phyloP scores from a whole-genome alignment of 83 land plant genomes.

The Diphasiastrum complanatum region DNA sequence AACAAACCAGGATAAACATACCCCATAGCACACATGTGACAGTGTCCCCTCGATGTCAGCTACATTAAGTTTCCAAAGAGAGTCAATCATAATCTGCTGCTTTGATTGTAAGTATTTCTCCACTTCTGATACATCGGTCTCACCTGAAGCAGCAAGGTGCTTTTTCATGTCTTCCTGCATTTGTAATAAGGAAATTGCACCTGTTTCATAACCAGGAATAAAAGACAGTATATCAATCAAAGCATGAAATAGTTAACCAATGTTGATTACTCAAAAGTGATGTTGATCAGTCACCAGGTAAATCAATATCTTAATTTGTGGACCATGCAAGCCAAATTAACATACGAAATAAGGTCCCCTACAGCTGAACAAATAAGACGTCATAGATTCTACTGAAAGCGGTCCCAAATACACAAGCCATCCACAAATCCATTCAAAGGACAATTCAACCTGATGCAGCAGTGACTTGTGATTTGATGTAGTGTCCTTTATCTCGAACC shows the following conservation, averaged over 20 bases:
- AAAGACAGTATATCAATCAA: neutral
- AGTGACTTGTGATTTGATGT: slow-evolving; percentile 53
- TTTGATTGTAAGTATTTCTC: slow-evolving; percentile 41
- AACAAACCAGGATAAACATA: too few relatives aligned
- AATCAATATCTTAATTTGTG: too few relatives aligned
- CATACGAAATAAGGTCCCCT: too few relatives aligned
- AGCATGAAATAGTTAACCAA: neutral
- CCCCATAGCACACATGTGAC: too few relatives aligned
- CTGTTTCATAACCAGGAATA: slow-evolving; percentile 17
- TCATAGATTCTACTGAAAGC: too few relatives aligned
- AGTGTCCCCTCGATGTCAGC: too few relatives aligned
- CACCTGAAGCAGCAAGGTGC: slow-evolving; percentile 33
- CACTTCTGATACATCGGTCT: slow-evolving; percentile 26
- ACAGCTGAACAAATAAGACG: too few relatives aligned
- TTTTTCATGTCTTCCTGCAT: slow-evolving; percentile 47
- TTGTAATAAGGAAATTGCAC: slow-evolving; percentile 56
- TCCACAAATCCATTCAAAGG: neutral
- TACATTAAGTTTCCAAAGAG: too few relatives aligned
- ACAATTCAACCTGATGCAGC: slow-evolving; percentile 56
- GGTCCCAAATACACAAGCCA: neutral
- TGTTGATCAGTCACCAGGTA: too few relatives aligned
- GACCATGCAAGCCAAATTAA: too few relatives aligned
- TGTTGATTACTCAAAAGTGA: neutral
- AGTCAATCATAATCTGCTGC: too few relatives aligned
- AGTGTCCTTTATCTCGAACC: slow-evolving; percentile 62